Conservation (phyloP, 1,284 basidiomycete species). For the Trametes versicolor region DNA sequence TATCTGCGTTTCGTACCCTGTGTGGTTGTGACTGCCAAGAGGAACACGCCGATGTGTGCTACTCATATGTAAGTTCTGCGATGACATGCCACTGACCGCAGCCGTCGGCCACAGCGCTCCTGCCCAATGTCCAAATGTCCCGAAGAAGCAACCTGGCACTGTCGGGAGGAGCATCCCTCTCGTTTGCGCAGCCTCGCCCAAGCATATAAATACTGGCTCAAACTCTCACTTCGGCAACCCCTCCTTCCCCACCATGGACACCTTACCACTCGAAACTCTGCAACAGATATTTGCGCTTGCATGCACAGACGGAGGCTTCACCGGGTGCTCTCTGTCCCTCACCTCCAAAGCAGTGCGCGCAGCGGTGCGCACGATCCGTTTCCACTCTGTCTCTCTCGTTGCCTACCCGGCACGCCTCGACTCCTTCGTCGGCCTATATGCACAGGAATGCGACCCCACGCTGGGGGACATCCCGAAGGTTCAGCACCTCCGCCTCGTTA, state of each 20-base stretch:
- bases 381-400: conserved; percentile 10
- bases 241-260: conserved; percentile 8
- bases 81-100: not conserved
- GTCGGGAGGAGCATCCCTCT: not conserved
- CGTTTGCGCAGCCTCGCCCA: not conserved
- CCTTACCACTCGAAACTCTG: conserved; percentile 8
- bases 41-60: not conserved
- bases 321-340: conserved; percentile 17
- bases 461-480: not conserved
- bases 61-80: not conserved
- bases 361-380: conserved; percentile 6
- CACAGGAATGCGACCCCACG: not conserved
- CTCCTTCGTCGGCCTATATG: conserved; percentile 13
- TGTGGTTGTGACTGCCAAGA: not conserved
- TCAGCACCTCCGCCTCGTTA: conserved; percentile 1
- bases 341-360: conserved; percentile 15
- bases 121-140: not conserved
- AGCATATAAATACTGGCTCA: not conserved
- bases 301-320: conserved; percentile 22
- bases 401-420: not conserved
- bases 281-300: conserved; percentile 15
- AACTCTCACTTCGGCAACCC: not conserved
- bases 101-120: not conserved
- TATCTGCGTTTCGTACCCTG: not conserved
- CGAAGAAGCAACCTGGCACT: not conserved